Conservation (phyloP, 2,329 filamentous ascomycete genomes). For the Verticillium nubilum region DNA sequence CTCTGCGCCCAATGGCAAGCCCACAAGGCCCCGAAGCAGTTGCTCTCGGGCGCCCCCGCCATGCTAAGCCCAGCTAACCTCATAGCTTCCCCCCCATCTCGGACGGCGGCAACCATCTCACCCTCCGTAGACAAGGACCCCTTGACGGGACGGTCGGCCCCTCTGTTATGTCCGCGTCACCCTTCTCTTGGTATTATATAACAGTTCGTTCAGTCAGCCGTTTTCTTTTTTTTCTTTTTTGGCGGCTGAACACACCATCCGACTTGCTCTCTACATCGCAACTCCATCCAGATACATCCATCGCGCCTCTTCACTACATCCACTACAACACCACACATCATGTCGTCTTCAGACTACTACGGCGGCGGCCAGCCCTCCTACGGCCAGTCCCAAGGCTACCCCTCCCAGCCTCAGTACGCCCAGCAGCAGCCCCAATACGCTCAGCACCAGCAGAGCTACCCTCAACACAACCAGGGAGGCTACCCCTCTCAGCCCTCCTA, state of each 20-base stretch:
- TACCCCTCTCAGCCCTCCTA: slow-evolving; percentile 4
- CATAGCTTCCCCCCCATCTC: background rate
- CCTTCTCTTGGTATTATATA: slow-evolving; percentile 1
- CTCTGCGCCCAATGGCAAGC: background rate
- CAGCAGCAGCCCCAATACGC: slow-evolving; percentile 5
- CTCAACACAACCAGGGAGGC: background rate
- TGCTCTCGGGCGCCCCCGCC: background rate
- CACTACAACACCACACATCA: slow-evolving; percentile 1
- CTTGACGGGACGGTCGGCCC: background rate
- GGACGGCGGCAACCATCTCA: background rate
- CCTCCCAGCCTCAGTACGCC: slow-evolving; percentile 5
- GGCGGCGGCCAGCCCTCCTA: slow-evolving; percentile 4
- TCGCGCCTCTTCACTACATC: background rate
- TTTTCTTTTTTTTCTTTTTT: too few relatives aligned
- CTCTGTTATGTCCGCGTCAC: background rate
- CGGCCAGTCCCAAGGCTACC: slow-evolving; percentile 3
- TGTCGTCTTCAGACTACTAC: slow-evolving; percentile 20
- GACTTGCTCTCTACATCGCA: background rate
- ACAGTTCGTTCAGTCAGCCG: background rate
- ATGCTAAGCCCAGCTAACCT: background rate
- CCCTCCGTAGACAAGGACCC: background rate
- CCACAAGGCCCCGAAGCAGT: background rate
- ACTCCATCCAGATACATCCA: background rate
- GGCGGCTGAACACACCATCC: too few relatives aligned
- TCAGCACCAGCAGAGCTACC: background rate